Base-by-base conservation (phyloP, 768 basidiomycete species). In the Kwoniella shandongensis region DNA sequence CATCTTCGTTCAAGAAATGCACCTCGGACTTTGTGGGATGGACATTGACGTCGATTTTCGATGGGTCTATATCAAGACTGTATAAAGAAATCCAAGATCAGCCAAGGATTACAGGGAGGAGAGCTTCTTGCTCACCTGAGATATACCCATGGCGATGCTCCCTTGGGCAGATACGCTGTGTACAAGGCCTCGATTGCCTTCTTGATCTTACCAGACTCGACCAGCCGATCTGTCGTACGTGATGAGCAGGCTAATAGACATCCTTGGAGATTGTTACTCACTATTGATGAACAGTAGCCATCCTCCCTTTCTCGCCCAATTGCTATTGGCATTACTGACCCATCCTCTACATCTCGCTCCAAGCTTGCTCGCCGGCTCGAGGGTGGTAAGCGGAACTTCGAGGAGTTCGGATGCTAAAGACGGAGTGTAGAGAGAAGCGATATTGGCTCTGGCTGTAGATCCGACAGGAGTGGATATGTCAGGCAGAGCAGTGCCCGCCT, bases 1-100 rank as follows among this genome's bases (percentile, higher is more conserved):
- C 80, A 50, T 97, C 94, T 73, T 98, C 91, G 60, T 96, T 85
- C 46, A 97, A 76, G 69, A 98, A 98, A 64, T 91, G 89, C 1
- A 97, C 78, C 74, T 97, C 93, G 42, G 88, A 87, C 74, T 99
- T 99, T 1, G 96, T 98, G 0, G 94, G 96, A 72, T 97, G 93
- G 7, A 98, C 91, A 67, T 99, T 99, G 51, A 97, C 93, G 66
- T 99, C 96, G 17, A 99, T 87, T 23, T 88, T 85, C 27, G 84
- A 82, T 0, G 92, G 91, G 59, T 91, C 86, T 65, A 97, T 86
- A 39, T 85, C 80, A 40, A 98, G 76, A 65, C 92, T 93, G 58
- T 10, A 25, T 23, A 44, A 44, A 40, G 23, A 46, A n/a, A n/a
- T n/a, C n/a, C 54, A 36, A 2, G 18, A 32, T 39, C 23, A 36